These are phyloP conservation scores for Sclerotinia nivalis DNA, from an alignment of 2,329 filamentous ascomycete species.

Conservation along the genomic window DNA sequence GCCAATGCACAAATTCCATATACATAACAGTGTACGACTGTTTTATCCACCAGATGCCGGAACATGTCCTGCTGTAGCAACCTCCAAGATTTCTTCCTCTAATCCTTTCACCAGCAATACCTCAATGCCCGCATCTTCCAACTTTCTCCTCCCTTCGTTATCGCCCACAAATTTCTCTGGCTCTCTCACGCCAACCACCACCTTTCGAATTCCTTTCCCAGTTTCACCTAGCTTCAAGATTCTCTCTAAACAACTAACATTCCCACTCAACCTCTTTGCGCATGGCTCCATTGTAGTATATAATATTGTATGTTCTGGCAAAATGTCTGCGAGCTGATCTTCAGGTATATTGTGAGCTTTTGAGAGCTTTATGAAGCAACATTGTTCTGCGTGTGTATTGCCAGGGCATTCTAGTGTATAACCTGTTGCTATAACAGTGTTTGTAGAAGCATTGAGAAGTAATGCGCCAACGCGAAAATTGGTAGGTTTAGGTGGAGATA, in stretches of 20 bases:
- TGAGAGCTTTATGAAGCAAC: constrained; percentile 76
- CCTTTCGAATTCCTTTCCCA: constrained; percentile 59
- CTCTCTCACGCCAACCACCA: constrained; percentile 87
- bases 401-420: constrained; percentile 89
- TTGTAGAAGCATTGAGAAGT: constrained; percentile 61
- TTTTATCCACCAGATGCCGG: background rate
- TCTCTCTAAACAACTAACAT: constrained; percentile 74
- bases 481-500: constrained; percentile 81
- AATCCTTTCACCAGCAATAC: constrained; percentile 74
- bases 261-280: constrained; percentile 70
- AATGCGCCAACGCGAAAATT: constrained; percentile 96
- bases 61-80: constrained; percentile 79
- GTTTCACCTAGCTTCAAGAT: constrained; percentile 58
- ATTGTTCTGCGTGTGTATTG: constrained; percentile 97
- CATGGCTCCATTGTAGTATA: constrained; percentile 96
- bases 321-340: constrained; percentile 52
- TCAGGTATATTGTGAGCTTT: constrained; percentile 52
- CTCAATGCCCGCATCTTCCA: constrained; percentile 71
- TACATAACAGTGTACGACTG: background rate
- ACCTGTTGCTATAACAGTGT: constrained; percentile 71
- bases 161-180: constrained; percentile 85
- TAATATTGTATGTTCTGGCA: constrained; percentile 59
- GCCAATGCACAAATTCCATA: background rate
- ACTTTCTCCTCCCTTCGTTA: constrained; percentile 70
- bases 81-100: constrained; percentile 75